Evolutionary conservation across 169 alveolate genomes (phyloP).

Genomic region (Babesia sp.): DNA sequence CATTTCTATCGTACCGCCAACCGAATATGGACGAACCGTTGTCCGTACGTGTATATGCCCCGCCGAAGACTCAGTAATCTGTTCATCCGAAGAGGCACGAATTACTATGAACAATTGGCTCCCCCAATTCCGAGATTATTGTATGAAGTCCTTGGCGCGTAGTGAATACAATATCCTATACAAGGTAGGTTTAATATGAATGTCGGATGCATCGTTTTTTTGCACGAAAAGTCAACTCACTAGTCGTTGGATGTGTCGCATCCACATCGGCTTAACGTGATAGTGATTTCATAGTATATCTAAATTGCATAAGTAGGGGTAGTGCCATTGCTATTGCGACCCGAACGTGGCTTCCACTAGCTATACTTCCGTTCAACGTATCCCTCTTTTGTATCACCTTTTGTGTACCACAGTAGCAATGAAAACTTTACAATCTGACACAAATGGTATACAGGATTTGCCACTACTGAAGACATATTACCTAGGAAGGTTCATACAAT

Average conservation of each 20-base stretch:
- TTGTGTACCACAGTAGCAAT: too few species aligned
- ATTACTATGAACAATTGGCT: constrained; percentile 32
- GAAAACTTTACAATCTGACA: not conserved
- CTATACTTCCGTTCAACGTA: too few species aligned
- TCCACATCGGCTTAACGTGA: too few species aligned
- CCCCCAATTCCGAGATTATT: constrained; percentile 27
- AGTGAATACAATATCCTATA: constrained; percentile 23
- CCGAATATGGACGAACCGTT: not conserved
- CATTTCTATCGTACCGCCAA: not conserved
- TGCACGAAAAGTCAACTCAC: too few species aligned
- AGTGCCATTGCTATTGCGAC: too few species aligned
- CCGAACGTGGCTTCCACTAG: too few species aligned
- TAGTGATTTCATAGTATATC: too few species aligned
- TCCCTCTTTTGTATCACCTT: too few species aligned
- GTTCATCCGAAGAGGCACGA: constrained; percentile 59
- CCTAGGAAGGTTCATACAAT: constrained; percentile 37
- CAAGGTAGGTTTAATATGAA: constrained; percentile 21
- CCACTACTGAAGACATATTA: constrained; percentile 10
- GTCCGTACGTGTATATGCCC: constrained; percentile 46
- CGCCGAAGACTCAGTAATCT: constrained; percentile 17
- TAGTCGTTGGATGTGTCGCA: too few species aligned
- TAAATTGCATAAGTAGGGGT: too few species aligned
- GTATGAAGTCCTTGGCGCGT: constrained; percentile 6
- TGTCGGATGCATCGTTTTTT: too few species aligned
- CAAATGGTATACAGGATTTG: constrained; percentile 22